Percentiles rank a stretch among this genome's conserved stretches.
phyloP scores from a whole-genome alignment of 306 rosid genomes.

The Castanospermum australe region DNA sequence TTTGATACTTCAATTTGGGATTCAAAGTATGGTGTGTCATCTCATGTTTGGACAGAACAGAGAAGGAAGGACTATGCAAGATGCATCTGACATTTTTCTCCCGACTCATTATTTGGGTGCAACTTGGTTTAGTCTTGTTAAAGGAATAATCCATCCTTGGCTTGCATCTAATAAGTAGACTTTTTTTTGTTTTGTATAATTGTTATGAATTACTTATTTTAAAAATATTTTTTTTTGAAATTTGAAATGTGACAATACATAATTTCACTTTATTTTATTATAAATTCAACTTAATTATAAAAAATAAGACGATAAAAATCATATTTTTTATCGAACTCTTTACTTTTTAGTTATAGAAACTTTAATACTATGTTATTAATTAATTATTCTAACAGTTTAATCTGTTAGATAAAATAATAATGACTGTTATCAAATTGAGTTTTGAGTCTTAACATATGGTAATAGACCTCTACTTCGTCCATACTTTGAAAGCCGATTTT shows the following conservation, averaged over 20 bases:
- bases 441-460: not conserved
- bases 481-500: slow-evolving; percentile 6
- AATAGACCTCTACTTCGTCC: slow-evolving; percentile 4
- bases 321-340: too few relatives aligned
- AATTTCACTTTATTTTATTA: too few relatives aligned
- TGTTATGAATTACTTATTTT: too few relatives aligned
- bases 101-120: not conserved
- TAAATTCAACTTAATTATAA: too few relatives aligned
- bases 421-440: not conserved
- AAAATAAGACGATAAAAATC: too few relatives aligned
- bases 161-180: not conserved
- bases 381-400: too few relatives aligned
- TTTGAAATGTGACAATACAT: too few relatives aligned
- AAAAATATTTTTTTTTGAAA: too few relatives aligned
- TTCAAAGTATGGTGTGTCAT: slow-evolving; percentile 4
- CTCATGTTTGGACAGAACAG: slow-evolving; percentile 7
- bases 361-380: too few relatives aligned
- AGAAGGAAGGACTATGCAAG: not conserved
- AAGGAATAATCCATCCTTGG: not conserved
- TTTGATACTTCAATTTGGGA: not conserved
- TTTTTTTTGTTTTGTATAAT: not conserved
- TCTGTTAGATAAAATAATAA: too few relatives aligned
- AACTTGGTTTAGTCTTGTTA: not conserved
- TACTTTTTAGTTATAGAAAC: too few relatives aligned
- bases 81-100: slow-evolving; percentile 1